Evolutionary conservation across 2,329 filamentous ascomycete species (phyloP).

Genomic region (Hymenoscyphus repandus): DNA sequence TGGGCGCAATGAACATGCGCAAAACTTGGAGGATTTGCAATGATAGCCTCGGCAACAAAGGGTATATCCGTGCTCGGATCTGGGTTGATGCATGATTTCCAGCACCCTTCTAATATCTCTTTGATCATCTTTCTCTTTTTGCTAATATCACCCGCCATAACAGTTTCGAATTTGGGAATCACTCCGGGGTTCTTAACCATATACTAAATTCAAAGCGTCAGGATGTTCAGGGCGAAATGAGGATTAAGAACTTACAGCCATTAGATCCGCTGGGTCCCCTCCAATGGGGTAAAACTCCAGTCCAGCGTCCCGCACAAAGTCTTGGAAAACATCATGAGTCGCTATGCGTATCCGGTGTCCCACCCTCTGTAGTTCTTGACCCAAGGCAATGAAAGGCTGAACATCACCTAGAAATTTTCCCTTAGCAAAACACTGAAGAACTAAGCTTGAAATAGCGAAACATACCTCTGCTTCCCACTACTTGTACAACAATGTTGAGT

Average conservation of each 20-base stretch:
- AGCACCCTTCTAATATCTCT: slow-evolving; percentile 73
- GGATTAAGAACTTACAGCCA: slow-evolving; percentile 3
- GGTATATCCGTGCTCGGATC: slow-evolving; percentile 14
- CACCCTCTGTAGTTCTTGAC: slow-evolving; percentile 55
- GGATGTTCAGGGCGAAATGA: not conserved
- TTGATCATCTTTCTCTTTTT: slow-evolving; percentile 67
- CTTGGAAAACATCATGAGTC: slow-evolving; percentile 61
- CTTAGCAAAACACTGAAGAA: too few species aligned
- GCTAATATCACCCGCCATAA: slow-evolving; percentile 69
- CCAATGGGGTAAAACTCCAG: slow-evolving; percentile 71
- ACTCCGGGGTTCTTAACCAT: slow-evolving; percentile 85
- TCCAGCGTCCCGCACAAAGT: slow-evolving; percentile 60
- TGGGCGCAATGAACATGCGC: slow-evolving; percentile 54
- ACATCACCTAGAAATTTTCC: slow-evolving; percentile 61
- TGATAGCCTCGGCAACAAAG: slow-evolving; percentile 27
- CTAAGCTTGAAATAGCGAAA: not conserved
- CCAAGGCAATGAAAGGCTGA: slow-evolving; percentile 67
- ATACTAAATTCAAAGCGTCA: slow-evolving; percentile 39
- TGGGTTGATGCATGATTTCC: slow-evolving; percentile 72
- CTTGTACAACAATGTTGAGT: slow-evolving; percentile 65
- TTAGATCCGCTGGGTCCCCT: slow-evolving; percentile 9
- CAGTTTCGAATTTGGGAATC: slow-evolving; percentile 70
- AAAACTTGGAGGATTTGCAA: slow-evolving; percentile 27
- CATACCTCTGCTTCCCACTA: slow-evolving; percentile 58
- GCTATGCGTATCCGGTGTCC: slow-evolving; percentile 67